Conservation (phyloP, 129 eudicot species). For the Sambucus nigra region DNA sequence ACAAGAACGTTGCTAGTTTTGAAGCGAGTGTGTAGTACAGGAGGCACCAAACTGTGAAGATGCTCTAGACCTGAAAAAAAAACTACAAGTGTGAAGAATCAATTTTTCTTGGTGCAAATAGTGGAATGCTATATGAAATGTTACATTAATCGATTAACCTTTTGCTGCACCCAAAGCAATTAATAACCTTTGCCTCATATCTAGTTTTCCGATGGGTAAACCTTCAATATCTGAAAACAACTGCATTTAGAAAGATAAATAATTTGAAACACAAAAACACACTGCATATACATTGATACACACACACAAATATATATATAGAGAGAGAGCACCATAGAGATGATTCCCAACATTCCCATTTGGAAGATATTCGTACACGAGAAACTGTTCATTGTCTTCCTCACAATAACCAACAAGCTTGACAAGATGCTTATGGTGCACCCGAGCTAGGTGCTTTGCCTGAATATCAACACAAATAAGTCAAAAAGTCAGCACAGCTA, state of each 20-base stretch:
- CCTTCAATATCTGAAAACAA: constrained; percentile 9
- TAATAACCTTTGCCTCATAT: constrained; percentile 10
- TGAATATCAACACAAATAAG: background rate
- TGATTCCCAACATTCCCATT: constrained; percentile 18
- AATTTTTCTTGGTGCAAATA: background rate
- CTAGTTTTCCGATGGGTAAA: constrained; percentile 7
- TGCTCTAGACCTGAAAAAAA: constrained; percentile 11
- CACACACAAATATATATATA: background rate
- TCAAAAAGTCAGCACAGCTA: too few relatives aligned
- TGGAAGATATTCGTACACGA: constrained; percentile 14
- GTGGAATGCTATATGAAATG: background rate
- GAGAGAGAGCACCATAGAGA: constrained; percentile 11
- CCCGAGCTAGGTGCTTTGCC: constrained; percentile 1
- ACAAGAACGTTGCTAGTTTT: constrained; percentile 14
- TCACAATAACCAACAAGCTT: constrained; percentile 16
- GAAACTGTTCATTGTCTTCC: constrained; percentile 11
- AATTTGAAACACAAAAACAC: background rate
- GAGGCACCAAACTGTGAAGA: constrained; percentile 13
- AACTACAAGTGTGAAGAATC: background rate
- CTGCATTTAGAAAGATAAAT: constrained; percentile 9
- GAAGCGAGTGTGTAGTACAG: constrained; percentile 12
- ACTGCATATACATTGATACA: background rate
- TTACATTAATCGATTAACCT: background rate
- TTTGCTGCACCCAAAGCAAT: constrained; percentile 15
- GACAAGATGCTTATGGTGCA: constrained; percentile 15